Conservation (phyloP, 805 yeast species). For the Candida endomychidarum region DNA sequence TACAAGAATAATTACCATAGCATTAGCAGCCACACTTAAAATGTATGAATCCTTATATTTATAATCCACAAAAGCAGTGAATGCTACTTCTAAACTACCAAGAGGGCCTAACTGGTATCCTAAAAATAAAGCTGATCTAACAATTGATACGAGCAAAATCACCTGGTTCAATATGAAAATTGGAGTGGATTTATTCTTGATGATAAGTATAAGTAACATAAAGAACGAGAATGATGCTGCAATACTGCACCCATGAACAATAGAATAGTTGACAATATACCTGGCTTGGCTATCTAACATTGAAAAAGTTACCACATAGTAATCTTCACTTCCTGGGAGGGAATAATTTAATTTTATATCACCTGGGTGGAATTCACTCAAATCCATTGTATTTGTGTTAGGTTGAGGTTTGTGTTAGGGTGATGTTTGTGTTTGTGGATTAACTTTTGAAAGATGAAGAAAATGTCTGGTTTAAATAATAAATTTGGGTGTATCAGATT, state of each 20-base stretch:
- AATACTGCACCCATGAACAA: slow-evolving; percentile 19
- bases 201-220: slow-evolving; percentile 15
- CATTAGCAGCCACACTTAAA: slow-evolving; percentile 60
- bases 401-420: neutral
- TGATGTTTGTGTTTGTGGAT: neutral
- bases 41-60: slow-evolving; percentile 36
- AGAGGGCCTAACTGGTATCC: slow-evolving; percentile 45
- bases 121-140: slow-evolving; percentile 63
- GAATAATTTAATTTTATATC: slow-evolving; percentile 17
- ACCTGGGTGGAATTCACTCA: slow-evolving; percentile 4
- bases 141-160: slow-evolving; percentile 52
- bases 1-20: slow-evolving; percentile 60
- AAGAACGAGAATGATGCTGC: slow-evolving; percentile 19
- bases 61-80: slow-evolving; percentile 29
- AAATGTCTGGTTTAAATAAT: slow-evolving; percentile 1
- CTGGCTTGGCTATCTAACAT: slow-evolving; percentile 14
- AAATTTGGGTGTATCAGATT: slow-evolving; percentile 3
- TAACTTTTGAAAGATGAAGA: neutral
- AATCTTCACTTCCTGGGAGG: slow-evolving; percentile 13
- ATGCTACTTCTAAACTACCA: slow-evolving; percentile 46
- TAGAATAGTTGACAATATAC: slow-evolving; percentile 11
- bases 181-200: slow-evolving; percentile 57
- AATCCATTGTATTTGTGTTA: neutral
- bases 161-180: slow-evolving; percentile 71
- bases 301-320: slow-evolving; percentile 14